Base-by-base conservation (phyloP, 1,284 basidiomycete genomes). In the Xerocomus subilludens region DNA sequence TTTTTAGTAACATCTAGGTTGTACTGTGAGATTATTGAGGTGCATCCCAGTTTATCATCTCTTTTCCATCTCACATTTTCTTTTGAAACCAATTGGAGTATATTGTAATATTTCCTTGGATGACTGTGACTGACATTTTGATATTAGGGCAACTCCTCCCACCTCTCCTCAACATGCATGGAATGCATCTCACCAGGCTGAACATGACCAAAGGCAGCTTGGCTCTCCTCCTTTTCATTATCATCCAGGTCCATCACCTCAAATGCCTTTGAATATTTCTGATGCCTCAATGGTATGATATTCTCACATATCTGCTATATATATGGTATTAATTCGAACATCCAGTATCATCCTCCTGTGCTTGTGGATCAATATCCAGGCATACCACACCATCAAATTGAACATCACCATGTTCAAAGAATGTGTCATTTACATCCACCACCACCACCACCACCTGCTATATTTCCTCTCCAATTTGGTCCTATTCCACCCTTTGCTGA, bases 151-250 rank as follows among this genome's bases (percentile, higher is more conserved):
- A 16, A 33, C 45, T 6, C 67, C 45, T 38, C 35, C 67, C 1
- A 60, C 67, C 25, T 68, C 58, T 25, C 45, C 67, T 27, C 67
- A 68, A 30, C 25, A 9, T 33, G 56, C 56, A 25, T 38, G n/a
- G 45, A 14, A 21, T 36, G 20, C 58, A 33, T 20, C 18, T 33
- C 33, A 18, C 30, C 32, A 60, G 21, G 27, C 58, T 60, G 58
- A 68, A 30, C 25, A 20, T 67, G 27, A 49, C 35, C 56, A 67
- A 49, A 25, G 18, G 45, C 20, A 35, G 3, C 56, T 67, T 58
- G 56, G 33, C 16, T 67, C 56, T 36, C 66, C 66, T 30, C 56
- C 65, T 33, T 67, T 53, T 38, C 7, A 23, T 45, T 21, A 4
- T 45, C 30, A 42, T 32, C 65, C 65, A 21, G 8, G 20, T 13